Evolutionary conservation across 2,329 filamentous ascomycete species (phyloP).

Genomic region (Taxawa tesnikishii): DNA sequence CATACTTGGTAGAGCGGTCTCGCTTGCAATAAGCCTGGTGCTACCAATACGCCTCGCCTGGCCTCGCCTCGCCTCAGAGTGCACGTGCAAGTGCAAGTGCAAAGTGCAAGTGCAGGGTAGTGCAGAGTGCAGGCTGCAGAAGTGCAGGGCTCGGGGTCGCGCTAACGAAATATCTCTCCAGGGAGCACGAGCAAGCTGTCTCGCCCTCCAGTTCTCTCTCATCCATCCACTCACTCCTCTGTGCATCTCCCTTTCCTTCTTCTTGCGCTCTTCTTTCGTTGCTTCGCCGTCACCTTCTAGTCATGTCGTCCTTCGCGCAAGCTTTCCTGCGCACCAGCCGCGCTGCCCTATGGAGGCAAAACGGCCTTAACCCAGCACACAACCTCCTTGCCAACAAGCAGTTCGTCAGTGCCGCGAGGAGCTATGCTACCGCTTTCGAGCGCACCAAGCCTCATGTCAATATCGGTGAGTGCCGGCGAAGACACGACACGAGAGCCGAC

Average conservation of each 20-base stretch:
- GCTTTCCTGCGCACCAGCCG: conserved; percentile 76
- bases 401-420: conserved; percentile 46
- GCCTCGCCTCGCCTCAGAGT: too few relatives aligned
- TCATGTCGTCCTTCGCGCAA: conserved; percentile 72
- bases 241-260: background rate
- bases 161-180: too few relatives aligned
- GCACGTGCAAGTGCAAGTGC: too few relatives aligned
- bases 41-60: too few relatives aligned
- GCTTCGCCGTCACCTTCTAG: conserved; percentile 22
- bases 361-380: conserved; percentile 63
- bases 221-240: background rate
- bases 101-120: too few relatives aligned
- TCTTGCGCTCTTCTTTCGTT: conserved; percentile 16
- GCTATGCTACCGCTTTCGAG: conserved; percentile 58
- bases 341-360: conserved; percentile 57
- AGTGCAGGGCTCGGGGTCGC: too few relatives aligned
- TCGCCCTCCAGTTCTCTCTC: too few relatives aligned
- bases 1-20: too few relatives aligned
- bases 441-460: conserved; percentile 96
- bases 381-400: conserved; percentile 51
- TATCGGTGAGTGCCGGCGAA: conserved; percentile 57
- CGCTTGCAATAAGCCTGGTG: too few relatives aligned
- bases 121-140: too few relatives aligned
- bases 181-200: too few relatives aligned
- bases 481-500: background rate